phyloP scores from a whole-genome alignment of 352 stramenopile genomes.

The Hyaloperonospora brassicae region DNA sequence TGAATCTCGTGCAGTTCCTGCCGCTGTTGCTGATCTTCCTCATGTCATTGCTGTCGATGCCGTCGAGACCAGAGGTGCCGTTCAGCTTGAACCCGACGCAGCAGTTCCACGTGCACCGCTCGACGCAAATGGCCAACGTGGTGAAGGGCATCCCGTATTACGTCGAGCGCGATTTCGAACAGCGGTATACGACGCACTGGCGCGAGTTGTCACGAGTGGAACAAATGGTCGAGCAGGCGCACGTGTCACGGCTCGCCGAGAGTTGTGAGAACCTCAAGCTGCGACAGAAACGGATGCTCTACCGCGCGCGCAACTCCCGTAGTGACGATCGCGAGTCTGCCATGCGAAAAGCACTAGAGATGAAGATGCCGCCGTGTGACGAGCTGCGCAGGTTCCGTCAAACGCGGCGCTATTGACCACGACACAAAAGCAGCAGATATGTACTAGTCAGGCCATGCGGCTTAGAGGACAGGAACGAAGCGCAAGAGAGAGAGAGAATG shows the following conservation, averaged over 20 bases:
- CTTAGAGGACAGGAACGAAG: slow-evolving; percentile 12
- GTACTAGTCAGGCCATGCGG: slow-evolving; percentile 4
- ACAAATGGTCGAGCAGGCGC: slow-evolving; percentile 81
- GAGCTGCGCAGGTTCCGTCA: slow-evolving; percentile 61
- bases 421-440: slow-evolving; percentile 1
- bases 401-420: slow-evolving; percentile 45
- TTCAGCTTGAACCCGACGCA: slow-evolving; percentile 77
- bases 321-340: slow-evolving; percentile 65
- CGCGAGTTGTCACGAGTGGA: slow-evolving; percentile 76
- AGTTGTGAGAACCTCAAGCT: slow-evolving; percentile 75
- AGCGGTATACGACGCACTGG: slow-evolving; percentile 81
- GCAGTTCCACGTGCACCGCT: slow-evolving; percentile 68
- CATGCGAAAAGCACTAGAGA: slow-evolving; percentile 72
- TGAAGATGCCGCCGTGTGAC: slow-evolving; percentile 82
- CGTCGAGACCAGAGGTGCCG: slow-evolving; percentile 54
- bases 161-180: slow-evolving; percentile 78
- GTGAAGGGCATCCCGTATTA: slow-evolving; percentile 85
- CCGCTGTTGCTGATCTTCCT: slow-evolving; percentile 82
- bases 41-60: slow-evolving; percentile 74
- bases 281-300: slow-evolving; percentile 84
- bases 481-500: no score
- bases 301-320: slow-evolving; percentile 69
- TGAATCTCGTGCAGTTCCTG: slow-evolving; percentile 71
- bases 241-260: slow-evolving; percentile 62
- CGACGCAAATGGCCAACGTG: slow-evolving; percentile 76